Evolutionary conservation across 1,284 basidiomycete genomes (phyloP), one percentile per base, ranked within the genome.

Genomic region (Coniferiporia weirii): DNA sequence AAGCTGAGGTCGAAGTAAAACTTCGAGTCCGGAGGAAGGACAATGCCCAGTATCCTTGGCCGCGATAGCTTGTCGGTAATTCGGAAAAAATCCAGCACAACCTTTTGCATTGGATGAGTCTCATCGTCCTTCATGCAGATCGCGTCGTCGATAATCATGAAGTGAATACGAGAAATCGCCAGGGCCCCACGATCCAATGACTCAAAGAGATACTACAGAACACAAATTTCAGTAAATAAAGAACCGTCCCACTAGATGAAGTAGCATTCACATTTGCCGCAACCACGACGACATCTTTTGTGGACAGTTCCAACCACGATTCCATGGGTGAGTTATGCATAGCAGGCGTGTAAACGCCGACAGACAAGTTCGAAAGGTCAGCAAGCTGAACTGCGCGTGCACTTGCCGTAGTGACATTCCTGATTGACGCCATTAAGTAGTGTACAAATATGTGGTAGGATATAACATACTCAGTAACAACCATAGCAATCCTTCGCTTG

Each of bases 11-110:
- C 71, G 50, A 72, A 71, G 57, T 66, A 60, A 49, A 71, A 65
- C 47, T 64, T 65, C 13, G 63, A 59, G 46, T 73, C 71, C 43
- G 69, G 46, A 27, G 72, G 64, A 35, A 72, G 68, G 46, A 74
- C 70, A 49, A 78, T 64, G 8, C 75, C 76, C 56, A 84, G 72
- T 32, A 83, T 67, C 32, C 71, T 75, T 13, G 82, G 81, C 36
- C 72, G 72, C 15, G 66, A 67, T 48, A 69, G 61, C 35, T 66
- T 61, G 57, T 73, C 71, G 15, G 72, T 68, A 43, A 72, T 65
- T 51, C 69, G 70, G 66, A 78, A 80, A 61, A 77, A 78, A 59
- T 78, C 72, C 36, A 71, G 69, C 72, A 80, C 76, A 45, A 80
- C 64, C 59, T 75, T 73, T 46, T 73, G 67, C 48, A 81, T 69